phyloP scores from a whole-genome alignment of 148 eudicot genomes.

The Pharnaceum exiguum region DNA sequence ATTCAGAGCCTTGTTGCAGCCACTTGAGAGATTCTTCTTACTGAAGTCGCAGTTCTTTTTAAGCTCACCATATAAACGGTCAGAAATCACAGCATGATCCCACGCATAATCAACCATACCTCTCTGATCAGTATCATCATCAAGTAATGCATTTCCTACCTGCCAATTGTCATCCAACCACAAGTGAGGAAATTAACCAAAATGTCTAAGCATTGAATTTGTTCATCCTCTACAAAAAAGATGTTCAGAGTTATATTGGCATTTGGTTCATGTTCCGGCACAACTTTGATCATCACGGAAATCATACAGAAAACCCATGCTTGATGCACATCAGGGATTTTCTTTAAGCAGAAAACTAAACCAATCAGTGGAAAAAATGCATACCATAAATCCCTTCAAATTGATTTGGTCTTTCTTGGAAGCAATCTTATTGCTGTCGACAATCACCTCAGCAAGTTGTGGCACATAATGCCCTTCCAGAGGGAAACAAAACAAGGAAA shows the following conservation, averaged over 20 bases:
- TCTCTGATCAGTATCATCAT: slow-evolving; percentile 74
- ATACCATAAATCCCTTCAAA: slow-evolving; percentile 76
- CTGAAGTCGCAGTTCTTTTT: slow-evolving; percentile 63
- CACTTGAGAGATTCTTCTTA: slow-evolving; percentile 5
- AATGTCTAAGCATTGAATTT: no score
- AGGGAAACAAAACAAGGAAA: neutral
- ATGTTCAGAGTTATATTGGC: neutral
- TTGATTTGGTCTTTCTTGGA: slow-evolving; percentile 46
- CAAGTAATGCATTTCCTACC: slow-evolving; percentile 80
- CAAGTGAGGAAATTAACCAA: no score
- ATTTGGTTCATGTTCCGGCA: neutral
- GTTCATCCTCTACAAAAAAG: neutral
- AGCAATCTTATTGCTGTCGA: slow-evolving; percentile 42
- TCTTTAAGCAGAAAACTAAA: neutral
- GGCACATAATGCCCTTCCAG: slow-evolving; percentile 82
- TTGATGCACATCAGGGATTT: no score
- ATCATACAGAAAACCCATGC: no score
- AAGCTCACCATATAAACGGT: slow-evolving; percentile 36
- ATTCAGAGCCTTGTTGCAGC: slow-evolving; percentile 36
- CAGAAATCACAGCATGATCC: slow-evolving; percentile 84
- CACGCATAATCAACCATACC: slow-evolving; percentile 88
- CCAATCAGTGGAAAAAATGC: neutral
- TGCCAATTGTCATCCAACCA: slow-evolving; percentile 21
- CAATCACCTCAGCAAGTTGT: slow-evolving; percentile 58
- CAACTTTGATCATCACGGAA: no score